Percentiles rank a stretch among this genome's conserved stretches.
These are phyloP conservation scores for Lasiosphaeris hirsuta DNA, from an alignment of 495 filamentous ascomycete genomes.

Conservation along the genomic window DNA sequence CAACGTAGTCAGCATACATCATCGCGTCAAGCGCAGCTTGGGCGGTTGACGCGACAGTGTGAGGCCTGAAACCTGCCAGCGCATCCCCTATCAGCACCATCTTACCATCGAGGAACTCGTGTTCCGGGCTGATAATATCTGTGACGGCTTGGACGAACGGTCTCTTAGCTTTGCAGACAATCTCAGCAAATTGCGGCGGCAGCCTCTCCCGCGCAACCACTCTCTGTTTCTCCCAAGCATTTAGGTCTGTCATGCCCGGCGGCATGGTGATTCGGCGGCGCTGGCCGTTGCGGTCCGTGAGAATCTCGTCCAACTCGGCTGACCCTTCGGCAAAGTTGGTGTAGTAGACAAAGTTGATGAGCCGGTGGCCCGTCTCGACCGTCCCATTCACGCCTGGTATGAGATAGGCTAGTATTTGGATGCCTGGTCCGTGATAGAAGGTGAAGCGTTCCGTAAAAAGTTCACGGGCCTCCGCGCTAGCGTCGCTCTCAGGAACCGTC, in stretches of 20 bases:
- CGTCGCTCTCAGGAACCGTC: constrained; percentile 63
- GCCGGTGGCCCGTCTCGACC: constrained; percentile 43
- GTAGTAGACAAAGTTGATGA: constrained; percentile 60
- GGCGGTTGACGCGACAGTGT: constrained; percentile 50
- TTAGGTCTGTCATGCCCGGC: constrained; percentile 41
- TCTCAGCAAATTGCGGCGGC: constrained; percentile 52
- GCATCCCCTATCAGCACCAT: constrained; percentile 57
- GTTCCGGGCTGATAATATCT: constrained; percentile 44
- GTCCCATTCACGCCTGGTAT: constrained; percentile 51
- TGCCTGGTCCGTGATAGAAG: constrained; percentile 43
- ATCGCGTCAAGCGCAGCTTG: constrained; percentile 51
- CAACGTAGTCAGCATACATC: constrained; percentile 42
- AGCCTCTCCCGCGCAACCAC: constrained; percentile 38
- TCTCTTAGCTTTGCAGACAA: constrained; percentile 43
- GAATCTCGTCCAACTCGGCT: constrained; percentile 44
- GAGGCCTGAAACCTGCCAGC: constrained; percentile 53
- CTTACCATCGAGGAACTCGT: constrained; percentile 47
- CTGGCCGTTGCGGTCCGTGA: constrained; percentile 51
- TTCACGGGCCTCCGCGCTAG: constrained; percentile 69
- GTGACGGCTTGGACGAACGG: constrained; percentile 58
- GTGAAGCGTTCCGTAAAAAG: constrained; percentile 54
- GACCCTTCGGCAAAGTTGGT: constrained; percentile 48
- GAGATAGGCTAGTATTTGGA: constrained; percentile 50
- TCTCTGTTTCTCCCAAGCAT: constrained; percentile 45
- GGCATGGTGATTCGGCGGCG: constrained; percentile 48